Evolutionary conservation across 1,284 basidiomycete genomes (phyloP), one percentile per base, ranked within the genome.

Genomic region (Tilletia indica): DNA sequence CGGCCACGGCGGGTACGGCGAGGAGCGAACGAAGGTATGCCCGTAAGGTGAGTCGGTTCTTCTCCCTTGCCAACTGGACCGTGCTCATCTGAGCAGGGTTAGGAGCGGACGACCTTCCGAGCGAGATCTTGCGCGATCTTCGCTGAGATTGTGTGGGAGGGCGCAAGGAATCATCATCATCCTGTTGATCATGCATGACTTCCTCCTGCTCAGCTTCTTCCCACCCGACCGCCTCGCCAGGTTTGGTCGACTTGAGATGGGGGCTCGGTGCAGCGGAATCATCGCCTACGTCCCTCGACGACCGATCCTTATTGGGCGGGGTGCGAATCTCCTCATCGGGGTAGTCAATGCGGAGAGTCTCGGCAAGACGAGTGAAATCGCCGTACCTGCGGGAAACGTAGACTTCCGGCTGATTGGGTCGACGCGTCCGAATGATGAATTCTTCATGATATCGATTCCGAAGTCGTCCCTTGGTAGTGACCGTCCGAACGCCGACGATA

Each of bases 361-460:
- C 76, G 51, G 80, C 78, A 11, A 83, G 74, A 19, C 72, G 70
- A 79, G 88, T 91, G 85, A 99, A 98, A 83, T 99, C 96, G 14
- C 96, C 95, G 82, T 99, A 96, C 75, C 97, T 88, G 72, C 97
- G 89, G 0, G 93, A 93, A 2, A 98, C 96, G 82, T 90, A 94
- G 3, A 93, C 88, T 77, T 97, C 94, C 1, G 87, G 87, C 73
- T 88, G 88, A 12, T 89, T 88, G 3, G 89, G 88, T 45, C 93
- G 87, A 14, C 91, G 88, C 0, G 96, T 99, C 39, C 93, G 89
- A 48, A 99, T 90, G 79, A 99, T 90, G 84, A 99, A 99, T 87
- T 98, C 96, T 66, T 82, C 80, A 66, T 82, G 82, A 3, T 72
- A 67, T 21, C 76, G 73, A 64, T 68, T 79, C 36, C 82, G 76